Conservation (phyloP, 192 early-diverging fungal genomes). For the Coemansia sp. region DNA sequence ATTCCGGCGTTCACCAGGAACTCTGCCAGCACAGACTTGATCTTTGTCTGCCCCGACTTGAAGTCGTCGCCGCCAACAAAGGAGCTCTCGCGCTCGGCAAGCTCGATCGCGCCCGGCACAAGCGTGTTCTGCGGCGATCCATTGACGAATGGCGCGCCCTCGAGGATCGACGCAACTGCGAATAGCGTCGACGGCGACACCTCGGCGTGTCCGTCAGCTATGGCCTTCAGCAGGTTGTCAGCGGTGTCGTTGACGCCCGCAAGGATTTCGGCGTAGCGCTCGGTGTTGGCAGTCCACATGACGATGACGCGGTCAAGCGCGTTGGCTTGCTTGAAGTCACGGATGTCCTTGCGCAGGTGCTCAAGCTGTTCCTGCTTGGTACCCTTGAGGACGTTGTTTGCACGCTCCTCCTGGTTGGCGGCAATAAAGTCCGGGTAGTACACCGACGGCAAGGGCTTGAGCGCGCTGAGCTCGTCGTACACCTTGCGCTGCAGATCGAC, state of each 20-base stretch:
- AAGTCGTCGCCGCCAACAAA: slow-evolving; percentile 99
- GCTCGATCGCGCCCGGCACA: slow-evolving; percentile 89
- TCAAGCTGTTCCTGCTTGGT: slow-evolving; percentile 92
- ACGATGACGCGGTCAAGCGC: slow-evolving; percentile 90
- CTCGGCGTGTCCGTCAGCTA: slow-evolving; percentile 82
- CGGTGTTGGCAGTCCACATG: slow-evolving; percentile 99
- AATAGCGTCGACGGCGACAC: slow-evolving; percentile 96
- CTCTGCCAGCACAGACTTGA: slow-evolving; percentile 98
- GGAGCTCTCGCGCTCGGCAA: slow-evolving; percentile 84
- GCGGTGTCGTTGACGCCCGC: slow-evolving; percentile 97
- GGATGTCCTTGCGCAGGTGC: slow-evolving; percentile 91
- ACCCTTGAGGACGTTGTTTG: slow-evolving; percentile 87
- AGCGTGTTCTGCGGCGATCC: slow-evolving; percentile 99
- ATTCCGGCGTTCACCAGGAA: slow-evolving; percentile 98
- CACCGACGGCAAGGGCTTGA: slow-evolving; percentile 91
- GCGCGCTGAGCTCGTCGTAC: slow-evolving; percentile 68
- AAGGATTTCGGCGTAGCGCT: slow-evolving; percentile 75
- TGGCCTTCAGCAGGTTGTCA: slow-evolving; percentile 82
- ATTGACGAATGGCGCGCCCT: slow-evolving; percentile 96
- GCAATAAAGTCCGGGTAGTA: slow-evolving; percentile 99
- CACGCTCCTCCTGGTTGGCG: slow-evolving; percentile 96
- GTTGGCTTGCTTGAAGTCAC: slow-evolving; percentile 90
- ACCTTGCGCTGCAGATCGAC: slow-evolving; percentile 96
- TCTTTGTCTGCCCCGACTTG: slow-evolving; percentile 99
- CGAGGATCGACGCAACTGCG: slow-evolving; percentile 93